Base-by-base conservation (phyloP, 2,329 filamentous ascomycete species). In the Berkeleyomyces rouxiae region DNA sequence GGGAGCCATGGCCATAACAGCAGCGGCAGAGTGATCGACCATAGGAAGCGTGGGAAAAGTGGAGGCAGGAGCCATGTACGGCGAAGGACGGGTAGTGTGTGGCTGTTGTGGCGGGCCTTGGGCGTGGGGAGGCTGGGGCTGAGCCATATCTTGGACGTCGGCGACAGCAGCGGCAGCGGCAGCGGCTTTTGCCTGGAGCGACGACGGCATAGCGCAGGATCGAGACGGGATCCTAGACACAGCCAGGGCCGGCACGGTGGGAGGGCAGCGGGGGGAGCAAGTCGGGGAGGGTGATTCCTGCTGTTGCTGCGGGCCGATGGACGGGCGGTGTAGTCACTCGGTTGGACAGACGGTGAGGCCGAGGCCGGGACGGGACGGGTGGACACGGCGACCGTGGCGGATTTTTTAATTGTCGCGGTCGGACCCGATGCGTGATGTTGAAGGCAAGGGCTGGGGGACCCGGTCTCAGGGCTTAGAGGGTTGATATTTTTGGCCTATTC, bases 21-120 rank as follows among this genome's bases (percentile, higher is more conserved):
- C 49, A 13, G 57, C 37, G 37, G 51, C 58, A 39, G 51, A 40
- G 44, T 64, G 63, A 31, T 64, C 60, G 37, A 60, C 31, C 40
- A 64, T 59, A 40, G 42, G 31, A 13, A 64, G 23, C 13, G 49
- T 55, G 39, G 59, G 55, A 43, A 36, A 44, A 10, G 57, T 42
- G 13, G 58, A 44, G 36, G 49, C 16, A 23, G 62, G 44, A 33
- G 55, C 36, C 39, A 64, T 61, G 10, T 64, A 57, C 7, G 62
- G 31, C 39, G 63, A 47, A 9, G 61, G 47, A 16, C 46, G 43
- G 7, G 53, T 43, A 36, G 40, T 39, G n/a, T 60, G 44, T 23
- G 42, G 16, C 11, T 36, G 43, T 16, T 47, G 57, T 11, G 58
- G 43, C 31, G 42, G 55, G 55, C 16, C 46, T 51, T 31, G 49